These are phyloP conservation scores for Neonectria faginata DNA, from an alignment of 2,329 filamentous ascomycete genomes.

Conservation along the genomic window DNA sequence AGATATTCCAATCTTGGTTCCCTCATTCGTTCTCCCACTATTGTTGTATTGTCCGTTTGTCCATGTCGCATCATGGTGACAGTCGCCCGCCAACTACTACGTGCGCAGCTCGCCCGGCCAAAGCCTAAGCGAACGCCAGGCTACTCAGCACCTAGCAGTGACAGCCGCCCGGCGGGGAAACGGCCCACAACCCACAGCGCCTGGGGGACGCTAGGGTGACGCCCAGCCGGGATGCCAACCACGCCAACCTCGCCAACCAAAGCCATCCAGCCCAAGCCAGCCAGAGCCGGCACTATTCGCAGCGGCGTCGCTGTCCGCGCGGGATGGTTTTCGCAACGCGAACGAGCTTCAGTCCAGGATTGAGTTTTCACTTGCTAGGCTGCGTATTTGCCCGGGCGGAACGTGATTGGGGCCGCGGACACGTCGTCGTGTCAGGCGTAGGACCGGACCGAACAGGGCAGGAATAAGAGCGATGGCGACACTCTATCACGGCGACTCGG, in stretches of 20 bases:
- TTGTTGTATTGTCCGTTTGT: conserved; percentile 22
- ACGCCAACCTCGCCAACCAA: conserved; percentile 4
- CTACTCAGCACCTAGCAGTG: conserved; percentile 41
- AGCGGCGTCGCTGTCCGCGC: conserved; percentile 17
- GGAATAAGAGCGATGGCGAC: background rate
- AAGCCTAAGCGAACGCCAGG: conserved; percentile 35
- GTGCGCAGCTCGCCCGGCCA: conserved; percentile 19
- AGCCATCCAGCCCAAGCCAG: conserved; percentile 21
- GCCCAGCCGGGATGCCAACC: conserved; percentile 18
- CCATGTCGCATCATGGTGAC: conserved; percentile 30
- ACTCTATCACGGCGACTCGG: conserved; percentile 6
- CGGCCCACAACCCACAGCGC: conserved; percentile 31
- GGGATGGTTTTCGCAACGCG: conserved; percentile 19
- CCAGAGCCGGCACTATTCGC: conserved; percentile 25
- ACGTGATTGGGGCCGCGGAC: conserved; percentile 14
- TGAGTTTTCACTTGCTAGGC: background rate
- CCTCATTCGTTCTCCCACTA: conserved; percentile 14
- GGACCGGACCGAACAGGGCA: conserved; percentile 3
- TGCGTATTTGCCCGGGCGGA: conserved; percentile 2
- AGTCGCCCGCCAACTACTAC: conserved; percentile 19
- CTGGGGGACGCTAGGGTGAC: conserved; percentile 23
- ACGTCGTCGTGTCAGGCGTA: conserved; percentile 13
- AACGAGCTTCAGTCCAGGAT: conserved; percentile 14
- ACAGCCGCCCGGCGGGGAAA: conserved; percentile 41
- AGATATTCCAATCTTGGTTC: conserved; percentile 1